Evolutionary conservation across 176 grass and related monocot genomes (phyloP).

Genomic region (Oryza australiensis): DNA sequence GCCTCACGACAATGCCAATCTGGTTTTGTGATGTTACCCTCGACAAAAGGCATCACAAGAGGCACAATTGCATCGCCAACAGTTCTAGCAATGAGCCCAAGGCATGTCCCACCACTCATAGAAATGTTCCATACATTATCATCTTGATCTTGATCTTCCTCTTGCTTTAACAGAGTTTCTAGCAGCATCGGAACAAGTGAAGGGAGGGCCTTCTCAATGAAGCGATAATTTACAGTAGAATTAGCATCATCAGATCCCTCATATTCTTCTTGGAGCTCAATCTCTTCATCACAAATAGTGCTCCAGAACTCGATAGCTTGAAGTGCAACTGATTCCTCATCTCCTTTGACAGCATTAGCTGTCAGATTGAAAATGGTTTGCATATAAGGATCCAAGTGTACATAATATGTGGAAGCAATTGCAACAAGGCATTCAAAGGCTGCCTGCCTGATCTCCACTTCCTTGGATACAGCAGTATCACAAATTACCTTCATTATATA

Average conservation of each 20-base stretch:
- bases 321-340: slow-evolving; percentile 69
- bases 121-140: slow-evolving; percentile 79
- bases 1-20: slow-evolving; percentile 80
- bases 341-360: slow-evolving; percentile 73
- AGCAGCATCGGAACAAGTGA: slow-evolving; percentile 87
- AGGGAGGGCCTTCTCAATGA: slow-evolving; percentile 85
- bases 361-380: slow-evolving; percentile 77
- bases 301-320: slow-evolving; percentile 97
- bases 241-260: slow-evolving; percentile 64
- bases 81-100: slow-evolving; percentile 77
- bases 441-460: slow-evolving; percentile 76
- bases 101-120: slow-evolving; percentile 76
- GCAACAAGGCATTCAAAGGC: slow-evolving; percentile 88
- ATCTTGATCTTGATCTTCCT: slow-evolving; percentile 93
- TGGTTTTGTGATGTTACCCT: slow-evolving; percentile 75
- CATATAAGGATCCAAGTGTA: slow-evolving; percentile 68
- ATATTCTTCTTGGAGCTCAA: slow-evolving; percentile 68
- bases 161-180: slow-evolving; percentile 88
- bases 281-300: slow-evolving; percentile 90
- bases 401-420: slow-evolving; percentile 89
- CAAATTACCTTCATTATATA: slow-evolving; percentile 95
- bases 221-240: slow-evolving; percentile 61
- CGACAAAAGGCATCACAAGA: slow-evolving; percentile 79
- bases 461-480: slow-evolving; percentile 76
- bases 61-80: slow-evolving; percentile 72